Percentiles rank a stretch among this genome's conserved stretches.
Evolutionary conservation across 331 rosid genomes (phyloP).

Genomic region (Acacia concinna): DNA sequence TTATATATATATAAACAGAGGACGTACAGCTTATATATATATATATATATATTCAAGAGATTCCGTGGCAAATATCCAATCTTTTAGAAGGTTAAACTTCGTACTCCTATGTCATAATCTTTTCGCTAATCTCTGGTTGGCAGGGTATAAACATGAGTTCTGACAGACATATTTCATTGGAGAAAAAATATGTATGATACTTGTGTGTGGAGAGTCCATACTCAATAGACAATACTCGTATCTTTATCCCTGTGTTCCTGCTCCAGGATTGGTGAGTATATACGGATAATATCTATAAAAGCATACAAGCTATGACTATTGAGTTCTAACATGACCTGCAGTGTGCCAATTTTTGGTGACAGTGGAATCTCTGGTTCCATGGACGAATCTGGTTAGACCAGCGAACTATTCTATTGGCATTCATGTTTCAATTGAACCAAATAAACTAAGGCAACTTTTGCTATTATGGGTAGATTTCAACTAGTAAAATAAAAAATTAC

Average conservation of each 20-base stretch:
- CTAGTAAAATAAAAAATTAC: background rate
- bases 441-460: background rate
- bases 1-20: background rate
- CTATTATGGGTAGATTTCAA: background rate
- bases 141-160: background rate
- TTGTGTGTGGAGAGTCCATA: background rate
- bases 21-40: background rate
- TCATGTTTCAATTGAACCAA: slow-evolving; percentile 1
- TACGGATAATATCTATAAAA: background rate
- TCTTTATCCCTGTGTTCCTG: background rate
- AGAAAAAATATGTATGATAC: background rate
- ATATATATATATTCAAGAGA: background rate
- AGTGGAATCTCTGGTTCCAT: background rate
- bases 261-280: background rate
- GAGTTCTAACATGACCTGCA: slow-evolving; percentile 30
- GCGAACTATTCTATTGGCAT: slow-evolving; percentile 20
- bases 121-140: slow-evolving; percentile 22
- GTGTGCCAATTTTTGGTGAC: slow-evolving; percentile 20
- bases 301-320: background rate
- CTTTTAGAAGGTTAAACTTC: background rate
- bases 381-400: slow-evolving; percentile 1
- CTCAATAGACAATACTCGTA: too few species aligned
- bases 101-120: background rate
- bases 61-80: background rate
- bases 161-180: background rate